A percentile compares a stretch with the other conserved stretches of the same genome.
Conservation (phyloP, 1,139 yeast genomes). For the Taphrina populina region DNA sequence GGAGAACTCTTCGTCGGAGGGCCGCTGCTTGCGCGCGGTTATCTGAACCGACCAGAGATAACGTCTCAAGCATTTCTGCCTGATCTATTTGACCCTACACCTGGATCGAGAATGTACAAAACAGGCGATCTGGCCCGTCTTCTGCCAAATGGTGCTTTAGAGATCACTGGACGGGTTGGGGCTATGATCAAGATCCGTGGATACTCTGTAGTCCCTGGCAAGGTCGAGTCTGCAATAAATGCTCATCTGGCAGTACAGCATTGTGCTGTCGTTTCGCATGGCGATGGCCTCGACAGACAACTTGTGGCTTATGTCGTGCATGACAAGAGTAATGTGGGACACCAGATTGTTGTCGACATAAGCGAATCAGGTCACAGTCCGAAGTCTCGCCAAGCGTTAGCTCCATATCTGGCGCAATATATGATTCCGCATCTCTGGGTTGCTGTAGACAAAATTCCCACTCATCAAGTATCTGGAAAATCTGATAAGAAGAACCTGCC, state of each 20-base stretch:
- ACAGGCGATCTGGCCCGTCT: conserved; percentile 41
- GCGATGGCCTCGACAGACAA: conserved; percentile 19
- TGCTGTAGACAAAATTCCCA: conserved; percentile 54
- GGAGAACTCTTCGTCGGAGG: conserved; percentile 41
- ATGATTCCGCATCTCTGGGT: conserved; percentile 48
- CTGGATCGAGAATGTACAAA: conserved; percentile 38
- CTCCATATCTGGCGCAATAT: conserved; percentile 49
- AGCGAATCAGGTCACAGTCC: conserved; percentile 94
- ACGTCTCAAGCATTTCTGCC: conserved; percentile 37
- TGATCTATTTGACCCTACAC: conserved; percentile 2
- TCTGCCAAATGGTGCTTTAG: conserved; percentile 38
- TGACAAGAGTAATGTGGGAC: conserved; percentile 87
- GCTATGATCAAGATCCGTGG: conserved; percentile 41
- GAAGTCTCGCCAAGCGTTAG: conserved; percentile 84
- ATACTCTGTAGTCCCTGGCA: conserved; percentile 86
- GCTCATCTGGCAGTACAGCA: conserved; percentile 24
- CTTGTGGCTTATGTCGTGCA: conserved; percentile 45
- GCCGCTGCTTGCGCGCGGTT: conserved; percentile 39
- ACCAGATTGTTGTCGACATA: conserved; percentile 95
- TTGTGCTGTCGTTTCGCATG: conserved; percentile 27
- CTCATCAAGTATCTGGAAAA: conserved; percentile 68
- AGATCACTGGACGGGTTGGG: conserved; percentile 40
- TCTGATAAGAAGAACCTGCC: conserved; percentile 86
- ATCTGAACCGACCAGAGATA: conserved; percentile 37
- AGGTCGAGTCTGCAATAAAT: conserved; percentile 92